Base-by-base conservation (phyloP, 495 filamentous ascomycete genomes). In the Endocarpon pusillum region DNA sequence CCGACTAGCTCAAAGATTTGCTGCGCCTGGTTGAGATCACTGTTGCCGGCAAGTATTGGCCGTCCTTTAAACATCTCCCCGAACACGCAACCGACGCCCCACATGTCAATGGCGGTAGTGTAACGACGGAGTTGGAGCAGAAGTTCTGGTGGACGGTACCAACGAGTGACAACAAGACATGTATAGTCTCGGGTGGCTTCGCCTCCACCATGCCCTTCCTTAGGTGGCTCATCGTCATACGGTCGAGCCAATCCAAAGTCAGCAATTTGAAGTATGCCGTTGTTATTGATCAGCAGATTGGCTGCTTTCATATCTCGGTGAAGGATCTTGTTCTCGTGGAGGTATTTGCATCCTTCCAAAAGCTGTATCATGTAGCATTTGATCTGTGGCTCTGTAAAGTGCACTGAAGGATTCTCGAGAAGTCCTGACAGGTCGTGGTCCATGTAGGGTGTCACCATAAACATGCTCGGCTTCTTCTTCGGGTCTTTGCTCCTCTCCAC, bases 231-330 rank as follows among this genome's bases (percentile, higher is more conserved):
- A 43, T 92, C 89, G 42, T 94, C 84, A 43, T 87, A 99, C 39
- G 92, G 84, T 43, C 89, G 68, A 21, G 89, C 89, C 21, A 99
- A 64, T 30, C 89, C 89, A 45, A 99, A 99, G 59, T 99, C 89
- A 19, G 85, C 89, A 54, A 99, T 96, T 48, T 94, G 85, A 30
- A 99, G 70, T 36, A 93, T 76, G 10, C 89, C 89, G 26, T 70
- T 67, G 51, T 99, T 99, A 55, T 79, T 92, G 53, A 99, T 96
- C 30, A 99, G 70, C 1, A 99, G 67, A 51, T 99, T 99, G 41
- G 89, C 89, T 12, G 89, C 89, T 72, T 97, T 97, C 89, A 97
- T 94, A 46, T 97, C 89, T 52, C 89, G 73, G 53, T 97, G 89
- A 11, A 97, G 57, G 37, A 96, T 94, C 33, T 78, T 72, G 43